phyloP scores from a whole-genome alignment of 331 rosid species.

The Telfairia occidentalis region DNA sequence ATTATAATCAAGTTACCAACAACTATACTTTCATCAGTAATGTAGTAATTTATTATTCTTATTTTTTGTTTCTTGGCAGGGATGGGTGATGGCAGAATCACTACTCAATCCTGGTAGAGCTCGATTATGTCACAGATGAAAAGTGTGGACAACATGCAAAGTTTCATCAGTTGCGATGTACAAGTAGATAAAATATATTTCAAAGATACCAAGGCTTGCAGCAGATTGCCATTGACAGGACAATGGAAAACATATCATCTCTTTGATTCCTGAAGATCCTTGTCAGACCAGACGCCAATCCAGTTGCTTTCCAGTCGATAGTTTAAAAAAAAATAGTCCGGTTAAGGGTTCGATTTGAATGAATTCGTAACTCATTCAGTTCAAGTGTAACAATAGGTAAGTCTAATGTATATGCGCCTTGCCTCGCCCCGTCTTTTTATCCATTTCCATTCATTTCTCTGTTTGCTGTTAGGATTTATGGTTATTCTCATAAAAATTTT shows the following conservation, averaged over 20 bases:
- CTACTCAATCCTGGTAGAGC: conserved; percentile 93
- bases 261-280: not conserved
- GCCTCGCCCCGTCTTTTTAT: not conserved
- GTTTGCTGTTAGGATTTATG: not conserved
- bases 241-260: not conserved
- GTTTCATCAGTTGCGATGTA: not conserved
- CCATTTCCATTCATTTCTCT: not conserved
- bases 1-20: not conserved
- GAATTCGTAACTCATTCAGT: not conserved
- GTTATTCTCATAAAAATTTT: not conserved
- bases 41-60: not conserved
- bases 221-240: not conserved
- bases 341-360: not conserved
- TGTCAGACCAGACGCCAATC: not conserved
- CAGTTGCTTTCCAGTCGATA: not conserved
- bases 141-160: not conserved
- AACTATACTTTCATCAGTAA: not conserved
- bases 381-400: not conserved
- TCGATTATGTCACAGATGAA: conserved; percentile 20
- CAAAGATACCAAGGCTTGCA: not conserved
- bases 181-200: not conserved
- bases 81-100: conserved; percentile 94
- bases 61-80: conserved; percentile 32
- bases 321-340: not conserved
- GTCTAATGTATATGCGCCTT: not conserved